Evolutionary conservation across 257 asterid genomes (phyloP).

Genomic region (Solanum lycopersicoides): DNA sequence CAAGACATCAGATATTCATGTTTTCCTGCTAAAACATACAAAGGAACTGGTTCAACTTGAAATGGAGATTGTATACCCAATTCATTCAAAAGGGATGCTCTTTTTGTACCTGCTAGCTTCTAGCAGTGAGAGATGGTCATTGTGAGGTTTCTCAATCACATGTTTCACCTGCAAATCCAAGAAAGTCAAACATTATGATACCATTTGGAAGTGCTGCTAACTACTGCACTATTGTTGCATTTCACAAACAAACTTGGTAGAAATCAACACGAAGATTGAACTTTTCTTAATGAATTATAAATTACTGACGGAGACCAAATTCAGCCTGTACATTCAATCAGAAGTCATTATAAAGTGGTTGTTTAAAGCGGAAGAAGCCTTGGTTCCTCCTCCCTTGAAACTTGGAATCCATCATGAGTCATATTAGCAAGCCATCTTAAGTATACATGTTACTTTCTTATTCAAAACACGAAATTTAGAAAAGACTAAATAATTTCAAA

Average conservation of each 20-base stretch:
- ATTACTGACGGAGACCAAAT: background rate
- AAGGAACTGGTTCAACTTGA: background rate
- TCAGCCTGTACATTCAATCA: background rate
- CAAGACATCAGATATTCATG: background rate
- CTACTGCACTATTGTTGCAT: background rate
- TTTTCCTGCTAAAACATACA: background rate
- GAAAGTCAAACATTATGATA: background rate
- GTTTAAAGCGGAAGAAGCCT: background rate
- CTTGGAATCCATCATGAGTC: background rate
- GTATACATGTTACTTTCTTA: background rate
- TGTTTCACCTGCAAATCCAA: constrained; percentile 60
- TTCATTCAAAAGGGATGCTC: background rate
- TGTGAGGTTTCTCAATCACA: constrained; percentile 91
- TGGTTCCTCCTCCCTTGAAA: background rate
- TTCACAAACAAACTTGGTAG: background rate
- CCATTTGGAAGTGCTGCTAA: background rate
- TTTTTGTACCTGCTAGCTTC: constrained; percentile 90
- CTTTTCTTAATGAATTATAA: background rate
- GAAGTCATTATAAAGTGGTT: background rate
- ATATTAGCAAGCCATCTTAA: background rate
- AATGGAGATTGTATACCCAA: background rate
- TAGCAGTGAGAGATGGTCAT: constrained; percentile 92
- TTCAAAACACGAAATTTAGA: background rate
- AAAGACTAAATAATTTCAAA: background rate
- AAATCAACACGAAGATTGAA: background rate